Percentiles rank a stretch among this genome's conserved stretches.
phyloP scores from a whole-genome alignment of 768 basidiomycete genomes.

The Vishniacozyma victoriae region DNA sequence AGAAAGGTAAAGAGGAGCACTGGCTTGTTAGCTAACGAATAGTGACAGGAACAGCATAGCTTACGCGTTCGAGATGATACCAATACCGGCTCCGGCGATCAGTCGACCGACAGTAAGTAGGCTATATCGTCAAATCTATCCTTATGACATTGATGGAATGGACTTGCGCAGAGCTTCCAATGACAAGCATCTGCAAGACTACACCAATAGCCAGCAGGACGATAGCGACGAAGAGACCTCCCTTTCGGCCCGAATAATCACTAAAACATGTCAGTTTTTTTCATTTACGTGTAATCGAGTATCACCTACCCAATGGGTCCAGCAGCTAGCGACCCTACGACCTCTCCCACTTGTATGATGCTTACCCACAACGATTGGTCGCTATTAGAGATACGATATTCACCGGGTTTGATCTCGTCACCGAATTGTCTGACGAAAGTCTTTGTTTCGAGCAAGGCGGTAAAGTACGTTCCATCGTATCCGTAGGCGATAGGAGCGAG shows the following conservation, averaged over 20 bases:
- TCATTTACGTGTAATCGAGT: too few species aligned
- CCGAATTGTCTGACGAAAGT: slow-evolving; percentile 26
- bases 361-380: slow-evolving; percentile 33
- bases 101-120: slow-evolving; percentile 44
- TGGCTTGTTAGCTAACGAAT: background rate
- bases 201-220: slow-evolving; percentile 37
- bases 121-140: too few species aligned
- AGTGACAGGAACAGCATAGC: background rate
- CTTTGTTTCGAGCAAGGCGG: slow-evolving; percentile 31
- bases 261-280: too few species aligned
- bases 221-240: slow-evolving; percentile 33
- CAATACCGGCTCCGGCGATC: slow-evolving; percentile 44
- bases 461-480: slow-evolving; percentile 43
- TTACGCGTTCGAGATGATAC: slow-evolving; percentile 36
- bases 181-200: slow-evolving; percentile 33
- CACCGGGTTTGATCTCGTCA: slow-evolving; percentile 10
- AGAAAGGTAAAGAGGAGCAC: slow-evolving; percentile 45
- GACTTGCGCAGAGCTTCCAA: slow-evolving; percentile 19
- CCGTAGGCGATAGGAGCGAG: slow-evolving; percentile 21
- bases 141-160: too few species aligned
- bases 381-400: slow-evolving; percentile 20
- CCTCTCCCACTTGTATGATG: slow-evolving; percentile 45
- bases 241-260: slow-evolving; percentile 42
- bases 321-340: slow-evolving; percentile 43
- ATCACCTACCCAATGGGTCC: slow-evolving; percentile 39